phyloP scores from a whole-genome alignment of 2,329 filamentous ascomycete species.

The Epichloe sp. region DNA sequence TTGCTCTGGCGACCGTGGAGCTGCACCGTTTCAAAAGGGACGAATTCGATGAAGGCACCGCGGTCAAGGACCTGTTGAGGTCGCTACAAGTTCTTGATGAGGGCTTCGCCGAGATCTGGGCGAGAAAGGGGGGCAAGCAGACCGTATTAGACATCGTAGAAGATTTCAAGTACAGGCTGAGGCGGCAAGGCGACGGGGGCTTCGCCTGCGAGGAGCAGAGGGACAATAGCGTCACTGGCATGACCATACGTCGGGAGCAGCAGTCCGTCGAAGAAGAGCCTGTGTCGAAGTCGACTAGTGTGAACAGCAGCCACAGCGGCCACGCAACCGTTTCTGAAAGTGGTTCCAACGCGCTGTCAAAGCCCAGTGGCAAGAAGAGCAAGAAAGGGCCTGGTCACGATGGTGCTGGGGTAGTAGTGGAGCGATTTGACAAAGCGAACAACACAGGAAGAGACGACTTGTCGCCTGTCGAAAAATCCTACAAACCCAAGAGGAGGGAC shows the following conservation, averaged over 20 bases:
- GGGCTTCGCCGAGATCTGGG: constrained; percentile 1
- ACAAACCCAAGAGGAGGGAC: background rate
- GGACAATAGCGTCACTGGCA: background rate
- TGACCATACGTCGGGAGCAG: background rate
- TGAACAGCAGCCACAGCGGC: background rate
- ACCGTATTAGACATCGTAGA: constrained; percentile 6
- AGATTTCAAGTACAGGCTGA: constrained; percentile 5
- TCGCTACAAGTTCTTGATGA: constrained; percentile 4
- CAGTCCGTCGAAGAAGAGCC: background rate
- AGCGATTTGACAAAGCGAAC: background rate
- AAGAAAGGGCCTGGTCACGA: background rate
- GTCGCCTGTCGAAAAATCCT: background rate
- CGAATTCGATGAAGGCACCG: constrained; percentile 3
- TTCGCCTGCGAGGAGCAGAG: background rate
- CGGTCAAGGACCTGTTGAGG: background rate
- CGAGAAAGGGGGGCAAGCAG: background rate
- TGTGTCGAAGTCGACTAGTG: background rate
- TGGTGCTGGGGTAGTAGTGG: background rate
- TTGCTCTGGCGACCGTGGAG: constrained; percentile 4
- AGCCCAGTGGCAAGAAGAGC: background rate
- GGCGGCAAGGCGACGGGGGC: background rate
- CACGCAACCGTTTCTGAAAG: background rate
- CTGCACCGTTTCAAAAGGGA: constrained; percentile 3
- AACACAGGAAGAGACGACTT: background rate
- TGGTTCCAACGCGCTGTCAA: background rate